Conservation (phyloP, 2,329 filamentous ascomycete genomes). For the Hypomyces perniciosus region DNA sequence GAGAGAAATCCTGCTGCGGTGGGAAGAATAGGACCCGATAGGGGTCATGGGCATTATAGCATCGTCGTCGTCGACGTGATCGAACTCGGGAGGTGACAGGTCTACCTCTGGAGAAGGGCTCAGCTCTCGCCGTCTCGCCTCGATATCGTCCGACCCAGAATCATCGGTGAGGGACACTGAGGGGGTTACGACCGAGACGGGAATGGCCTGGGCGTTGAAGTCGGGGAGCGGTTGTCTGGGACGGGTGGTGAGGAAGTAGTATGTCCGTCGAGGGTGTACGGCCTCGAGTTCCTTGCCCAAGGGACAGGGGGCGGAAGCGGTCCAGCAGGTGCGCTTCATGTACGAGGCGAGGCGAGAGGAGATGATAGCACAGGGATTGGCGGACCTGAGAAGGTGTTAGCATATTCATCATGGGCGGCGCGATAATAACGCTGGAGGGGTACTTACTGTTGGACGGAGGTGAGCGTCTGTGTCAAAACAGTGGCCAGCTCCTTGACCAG, state of each 20-base stretch:
- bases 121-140: slow-evolving; percentile 62
- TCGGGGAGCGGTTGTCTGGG: slow-evolving; percentile 73
- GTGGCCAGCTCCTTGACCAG: slow-evolving; percentile 88
- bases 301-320: slow-evolving; percentile 71
- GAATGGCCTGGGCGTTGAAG: slow-evolving; percentile 25
- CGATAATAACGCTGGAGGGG: slow-evolving; percentile 13
- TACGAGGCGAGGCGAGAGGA: slow-evolving; percentile 87
- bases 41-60: slow-evolving; percentile 54
- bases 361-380: slow-evolving; percentile 91
- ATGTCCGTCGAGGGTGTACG: slow-evolving; percentile 88
- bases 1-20: slow-evolving; percentile 32
- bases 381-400: slow-evolving; percentile 59
- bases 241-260: slow-evolving; percentile 91
- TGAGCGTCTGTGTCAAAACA: slow-evolving; percentile 68
- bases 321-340: slow-evolving; percentile 81
- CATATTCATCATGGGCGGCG: background rate
- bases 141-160: slow-evolving; percentile 61
- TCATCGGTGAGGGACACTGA: slow-evolving; percentile 61
- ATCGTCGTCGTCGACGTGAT: slow-evolving; percentile 62
- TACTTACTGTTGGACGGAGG: slow-evolving; percentile 86
- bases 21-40: slow-evolving; percentile 56
- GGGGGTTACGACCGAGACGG: slow-evolving; percentile 65
- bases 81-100: slow-evolving; percentile 78
- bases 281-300: slow-evolving; percentile 89
- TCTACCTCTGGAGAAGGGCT: slow-evolving; percentile 93